phyloP scores from a whole-genome alignment of 192 early-diverging fungal species.

The Coemansia sp. region DNA sequence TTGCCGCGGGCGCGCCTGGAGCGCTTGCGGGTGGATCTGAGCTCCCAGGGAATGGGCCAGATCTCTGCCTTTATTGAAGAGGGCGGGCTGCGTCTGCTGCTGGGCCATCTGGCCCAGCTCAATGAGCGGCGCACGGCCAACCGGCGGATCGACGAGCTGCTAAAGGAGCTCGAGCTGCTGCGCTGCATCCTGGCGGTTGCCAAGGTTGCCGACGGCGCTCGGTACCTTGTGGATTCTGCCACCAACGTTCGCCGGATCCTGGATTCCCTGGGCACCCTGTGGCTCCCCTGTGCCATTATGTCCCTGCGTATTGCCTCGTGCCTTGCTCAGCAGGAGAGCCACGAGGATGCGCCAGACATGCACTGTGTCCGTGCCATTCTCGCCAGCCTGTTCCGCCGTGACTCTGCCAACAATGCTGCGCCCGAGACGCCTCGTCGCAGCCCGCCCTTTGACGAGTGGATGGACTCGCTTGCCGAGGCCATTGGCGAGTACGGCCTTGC shows the following conservation, averaged over 20 bases:
- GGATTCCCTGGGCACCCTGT: slow-evolving; percentile 32
- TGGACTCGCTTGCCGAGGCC: slow-evolving; percentile 33
- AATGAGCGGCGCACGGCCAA: slow-evolving; percentile 22
- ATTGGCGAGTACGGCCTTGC: slow-evolving; percentile 12
- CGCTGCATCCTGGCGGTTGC: slow-evolving; percentile 33
- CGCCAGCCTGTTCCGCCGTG: slow-evolving; percentile 24
- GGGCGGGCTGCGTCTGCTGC: slow-evolving; percentile 34
- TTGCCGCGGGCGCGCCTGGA: slow-evolving; percentile 39
- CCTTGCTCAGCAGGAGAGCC: slow-evolving; percentile 15
- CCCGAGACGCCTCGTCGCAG: slow-evolving; percentile 6
- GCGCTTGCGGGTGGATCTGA: slow-evolving; percentile 37
- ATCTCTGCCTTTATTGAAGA: slow-evolving; percentile 33
- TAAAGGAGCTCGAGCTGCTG: slow-evolving; percentile 40
- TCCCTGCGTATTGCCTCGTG: slow-evolving; percentile 27
- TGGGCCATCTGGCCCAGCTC: slow-evolving; percentile 33
- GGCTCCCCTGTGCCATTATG: slow-evolving; percentile 30
- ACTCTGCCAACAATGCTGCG: not conserved
- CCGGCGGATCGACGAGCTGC: slow-evolving; percentile 31
- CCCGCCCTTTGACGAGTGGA: slow-evolving; percentile 40
- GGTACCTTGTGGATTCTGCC: slow-evolving; percentile 9
- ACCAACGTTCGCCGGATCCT: slow-evolving; percentile 16
- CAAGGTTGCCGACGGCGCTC: slow-evolving; percentile 20
- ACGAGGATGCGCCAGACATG: no score
- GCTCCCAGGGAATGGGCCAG: slow-evolving; percentile 42
- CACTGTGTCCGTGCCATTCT: slow-evolving; percentile 10